Evolutionary conservation across 768 basidiomycete species (phyloP), one percentile per base, ranked within the genome.

Genomic region (Phanerochaete carnosa): DNA sequence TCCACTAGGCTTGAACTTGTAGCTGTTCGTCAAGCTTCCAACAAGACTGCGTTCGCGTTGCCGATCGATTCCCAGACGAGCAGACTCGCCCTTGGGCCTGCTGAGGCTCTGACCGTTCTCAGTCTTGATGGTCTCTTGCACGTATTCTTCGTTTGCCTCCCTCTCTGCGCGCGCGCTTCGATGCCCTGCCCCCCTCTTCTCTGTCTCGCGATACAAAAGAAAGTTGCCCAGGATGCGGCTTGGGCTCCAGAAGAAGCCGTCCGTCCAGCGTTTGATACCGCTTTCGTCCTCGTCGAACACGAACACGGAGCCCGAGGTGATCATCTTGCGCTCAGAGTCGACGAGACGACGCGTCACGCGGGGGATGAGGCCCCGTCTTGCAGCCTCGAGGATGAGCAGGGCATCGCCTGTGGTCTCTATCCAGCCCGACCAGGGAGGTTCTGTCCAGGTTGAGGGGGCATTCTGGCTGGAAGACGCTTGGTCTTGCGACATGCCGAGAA

Each of bases 221-320:
- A 97, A 98, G 73, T 98, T 98, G 67, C 93, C 93, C 60, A 97
- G 77, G 32, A 97, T 97, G 60, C 95, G 81, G 65, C 88, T 90
- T 0, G 95, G 95, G 65, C 89, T 92, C 95, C 95, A 97, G 71
- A 90, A 90, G 71, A 92, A 88, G n/a, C 95, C 94, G 75, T 98
- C 95, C 1, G 95, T 98, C 92, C 95, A 97, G 46, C 95, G 83
- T 77, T 95, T 96, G 78, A 98, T 98, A 28, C 95, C 94, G 69
- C 92, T 94, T 76, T 96, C 94, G 68, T 94, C 90, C 78, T 97
- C 95, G 73, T 98, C 94, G 70, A 97, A 98, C 65, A 97, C 95
- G 68, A 98, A 98, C 12, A 98, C 94, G 7, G 90, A 91, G 59
- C 95, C 95, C 6, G 89, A 91, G 19, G 88, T 88, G 72, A 98